These are phyloP conservation scores for Blastobotrys chiropterorum DNA, from an alignment of 805 yeast species.

Conservation along the genomic window DNA sequence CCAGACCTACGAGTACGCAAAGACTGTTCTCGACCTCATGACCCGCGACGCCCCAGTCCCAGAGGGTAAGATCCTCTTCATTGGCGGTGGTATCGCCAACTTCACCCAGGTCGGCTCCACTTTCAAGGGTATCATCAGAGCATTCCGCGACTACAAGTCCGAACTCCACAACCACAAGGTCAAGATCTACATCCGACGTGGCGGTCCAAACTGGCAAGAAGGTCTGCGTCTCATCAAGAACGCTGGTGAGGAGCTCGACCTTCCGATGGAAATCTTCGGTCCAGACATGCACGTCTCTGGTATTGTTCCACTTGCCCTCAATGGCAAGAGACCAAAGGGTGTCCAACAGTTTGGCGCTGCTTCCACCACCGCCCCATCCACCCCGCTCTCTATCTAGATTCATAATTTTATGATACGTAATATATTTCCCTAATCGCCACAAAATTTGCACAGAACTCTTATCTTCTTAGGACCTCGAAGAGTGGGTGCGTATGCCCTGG, in stretches of 20 bases:
- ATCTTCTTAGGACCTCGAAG: too few species aligned
- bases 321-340: slow-evolving; percentile 36
- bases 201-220: slow-evolving; percentile 46
- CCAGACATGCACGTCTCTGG: slow-evolving; percentile 47
- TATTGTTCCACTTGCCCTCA: slow-evolving; percentile 39
- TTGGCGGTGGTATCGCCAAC: slow-evolving; percentile 45
- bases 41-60: slow-evolving; percentile 35
- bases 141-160: slow-evolving; percentile 37
- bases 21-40: slow-evolving; percentile 42
- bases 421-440: background rate
- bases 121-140: slow-evolving; percentile 45
- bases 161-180: slow-evolving; percentile 37
- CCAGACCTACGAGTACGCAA: slow-evolving; percentile 43
- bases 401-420: background rate
- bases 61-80: slow-evolving; percentile 40
- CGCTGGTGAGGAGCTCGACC: slow-evolving; percentile 40
- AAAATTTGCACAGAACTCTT: too few species aligned
- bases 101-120: slow-evolving; percentile 44
- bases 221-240: slow-evolving; percentile 39
- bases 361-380: slow-evolving; percentile 23
- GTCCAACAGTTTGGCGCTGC: slow-evolving; percentile 36
- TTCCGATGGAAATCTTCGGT: slow-evolving; percentile 44
- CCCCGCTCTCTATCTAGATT: slow-evolving; percentile 17
- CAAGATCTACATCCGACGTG: slow-evolving; percentile 39
- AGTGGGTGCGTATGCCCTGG: too few species aligned